Percentiles rank a stretch among this genome's conserved stretches.
Evolutionary conservation across 176 grass and related monocot species (phyloP).

Genomic region (Hyparrhenia diplandra): DNA sequence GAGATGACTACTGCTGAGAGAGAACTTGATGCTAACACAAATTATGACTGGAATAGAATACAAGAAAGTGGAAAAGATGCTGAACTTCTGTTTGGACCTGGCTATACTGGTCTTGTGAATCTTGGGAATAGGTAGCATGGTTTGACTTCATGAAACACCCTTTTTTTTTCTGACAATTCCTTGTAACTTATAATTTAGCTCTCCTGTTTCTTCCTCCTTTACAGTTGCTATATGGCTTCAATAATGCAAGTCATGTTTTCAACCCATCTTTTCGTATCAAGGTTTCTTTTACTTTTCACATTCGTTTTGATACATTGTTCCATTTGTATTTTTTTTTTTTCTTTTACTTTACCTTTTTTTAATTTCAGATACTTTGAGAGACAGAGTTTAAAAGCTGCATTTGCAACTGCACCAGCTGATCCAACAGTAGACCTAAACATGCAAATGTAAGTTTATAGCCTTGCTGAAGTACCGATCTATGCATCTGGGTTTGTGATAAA

Average conservation of each 20-base stretch:
- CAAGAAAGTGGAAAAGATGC: conserved; percentile 92
- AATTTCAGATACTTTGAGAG: conserved; percentile 77
- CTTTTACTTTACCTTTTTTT: neutral
- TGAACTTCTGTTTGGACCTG: conserved; percentile 80
- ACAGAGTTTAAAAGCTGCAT: conserved; percentile 86
- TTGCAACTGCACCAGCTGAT: conserved; percentile 62
- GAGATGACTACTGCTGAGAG: conserved; percentile 99
- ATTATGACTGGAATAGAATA: conserved; percentile 99
- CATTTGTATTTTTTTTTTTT: neutral
- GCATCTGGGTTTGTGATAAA: neutral
- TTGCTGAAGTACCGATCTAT: neutral
- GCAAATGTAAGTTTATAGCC: conserved; percentile 75
- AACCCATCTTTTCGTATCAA: conserved; percentile 65
- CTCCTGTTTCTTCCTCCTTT: neutral
- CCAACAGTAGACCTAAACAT: conserved; percentile 85
- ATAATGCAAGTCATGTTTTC: conserved; percentile 95
- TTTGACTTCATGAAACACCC: neutral
- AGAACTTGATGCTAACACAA: conserved; percentile 95
- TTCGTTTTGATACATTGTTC: conserved; percentile 1
- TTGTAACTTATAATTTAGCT: neutral
- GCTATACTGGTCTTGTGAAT: conserved; percentile 91
- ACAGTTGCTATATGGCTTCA: conserved; percentile 97
- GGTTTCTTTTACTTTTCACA: conserved; percentile 42
- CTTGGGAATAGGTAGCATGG: conserved; percentile 83
- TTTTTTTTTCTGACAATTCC: conserved; percentile 24